Evolutionary conservation across 1,284 basidiomycete species (phyloP).

Genomic region (Irpex lacteus): DNA sequence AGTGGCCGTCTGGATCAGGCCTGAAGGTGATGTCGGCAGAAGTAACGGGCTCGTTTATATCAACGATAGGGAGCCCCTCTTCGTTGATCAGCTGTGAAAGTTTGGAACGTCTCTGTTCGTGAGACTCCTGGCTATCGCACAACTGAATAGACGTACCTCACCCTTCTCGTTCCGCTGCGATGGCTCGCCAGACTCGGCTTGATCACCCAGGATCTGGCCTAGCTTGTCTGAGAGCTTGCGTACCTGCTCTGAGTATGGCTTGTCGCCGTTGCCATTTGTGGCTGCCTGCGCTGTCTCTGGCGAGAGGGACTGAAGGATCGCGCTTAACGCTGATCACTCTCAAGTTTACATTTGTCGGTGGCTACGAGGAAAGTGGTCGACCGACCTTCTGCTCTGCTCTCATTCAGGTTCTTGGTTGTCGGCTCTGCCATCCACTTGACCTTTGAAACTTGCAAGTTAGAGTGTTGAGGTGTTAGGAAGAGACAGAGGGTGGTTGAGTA

Average conservation of each 20-base stretch:
- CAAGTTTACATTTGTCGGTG: slow-evolving; percentile 4
- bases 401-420: slow-evolving; percentile 24
- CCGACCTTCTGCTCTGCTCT: slow-evolving; percentile 32
- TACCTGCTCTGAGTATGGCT: slow-evolving; percentile 47
- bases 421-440: background rate
- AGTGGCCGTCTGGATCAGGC: slow-evolving; percentile 15
- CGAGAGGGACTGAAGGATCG: slow-evolving; percentile 47
- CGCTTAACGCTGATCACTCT: slow-evolving; percentile 44
- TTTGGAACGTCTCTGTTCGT: background rate
- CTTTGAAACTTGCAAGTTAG: background rate
- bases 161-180: slow-evolving; percentile 49
- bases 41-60: slow-evolving; percentile 62
- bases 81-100: slow-evolving; percentile 61
- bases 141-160: slow-evolving; percentile 48
- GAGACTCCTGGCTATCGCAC: slow-evolving; percentile 14
- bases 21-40: slow-evolving; percentile 18
- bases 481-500: background rate
- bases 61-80: slow-evolving; percentile 75
- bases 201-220: slow-evolving; percentile 55
- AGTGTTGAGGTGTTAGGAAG: background rate
- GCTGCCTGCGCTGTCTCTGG: slow-evolving; percentile 26
- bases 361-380: slow-evolving; percentile 7
- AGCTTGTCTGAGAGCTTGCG: slow-evolving; percentile 58
- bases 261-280: slow-evolving; percentile 24
- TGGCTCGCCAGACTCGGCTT: slow-evolving; percentile 25